Conservation (phyloP, 2,329 filamentous ascomycete species). For the Pseudopyrenochaeta lycopersici region DNA sequence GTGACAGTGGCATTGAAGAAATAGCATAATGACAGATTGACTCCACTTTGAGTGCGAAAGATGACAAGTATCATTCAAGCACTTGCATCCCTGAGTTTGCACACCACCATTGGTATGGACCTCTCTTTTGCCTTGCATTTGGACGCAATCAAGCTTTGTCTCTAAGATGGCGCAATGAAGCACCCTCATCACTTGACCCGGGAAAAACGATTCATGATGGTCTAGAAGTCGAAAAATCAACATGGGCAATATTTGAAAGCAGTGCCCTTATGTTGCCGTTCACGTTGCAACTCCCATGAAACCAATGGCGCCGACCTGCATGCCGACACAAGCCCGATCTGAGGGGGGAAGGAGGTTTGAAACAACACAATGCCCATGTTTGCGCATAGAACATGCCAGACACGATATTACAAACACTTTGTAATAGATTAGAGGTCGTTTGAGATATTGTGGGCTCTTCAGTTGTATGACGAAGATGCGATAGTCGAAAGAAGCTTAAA, state of each 20-base stretch:
- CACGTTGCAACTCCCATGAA: slow-evolving; percentile 16
- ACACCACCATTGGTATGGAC: too few species aligned
- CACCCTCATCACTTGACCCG: not conserved
- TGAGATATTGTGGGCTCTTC: slow-evolving; percentile 6
- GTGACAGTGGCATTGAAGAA: too few species aligned
- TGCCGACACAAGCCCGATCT: slow-evolving; percentile 10
- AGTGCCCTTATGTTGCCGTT: slow-evolving; percentile 10
- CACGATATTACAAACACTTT: too few species aligned
- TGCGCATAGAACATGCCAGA: too few species aligned
- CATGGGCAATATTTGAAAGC: not conserved
- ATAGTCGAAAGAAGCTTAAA: slow-evolving; percentile 4
- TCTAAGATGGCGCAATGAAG: not conserved
- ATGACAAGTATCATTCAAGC: too few species aligned
- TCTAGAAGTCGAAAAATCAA: not conserved
- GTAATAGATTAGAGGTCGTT: not conserved
- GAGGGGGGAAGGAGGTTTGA: slow-evolving; percentile 34
- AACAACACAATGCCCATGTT: slow-evolving; percentile 8
- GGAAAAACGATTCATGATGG: too few species aligned
- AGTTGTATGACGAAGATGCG: not conserved
- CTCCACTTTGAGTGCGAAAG: too few species aligned
- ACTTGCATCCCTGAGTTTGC: too few species aligned
- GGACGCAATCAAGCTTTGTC: too few species aligned
- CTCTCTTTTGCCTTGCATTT: too few species aligned
- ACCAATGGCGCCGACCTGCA: slow-evolving; percentile 16
- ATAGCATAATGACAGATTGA: too few species aligned